Percentiles rank a stretch among this genome's conserved stretches.
Conservation (phyloP, 345 rosid species). For the Bruguiera gymnorhiza region DNA sequence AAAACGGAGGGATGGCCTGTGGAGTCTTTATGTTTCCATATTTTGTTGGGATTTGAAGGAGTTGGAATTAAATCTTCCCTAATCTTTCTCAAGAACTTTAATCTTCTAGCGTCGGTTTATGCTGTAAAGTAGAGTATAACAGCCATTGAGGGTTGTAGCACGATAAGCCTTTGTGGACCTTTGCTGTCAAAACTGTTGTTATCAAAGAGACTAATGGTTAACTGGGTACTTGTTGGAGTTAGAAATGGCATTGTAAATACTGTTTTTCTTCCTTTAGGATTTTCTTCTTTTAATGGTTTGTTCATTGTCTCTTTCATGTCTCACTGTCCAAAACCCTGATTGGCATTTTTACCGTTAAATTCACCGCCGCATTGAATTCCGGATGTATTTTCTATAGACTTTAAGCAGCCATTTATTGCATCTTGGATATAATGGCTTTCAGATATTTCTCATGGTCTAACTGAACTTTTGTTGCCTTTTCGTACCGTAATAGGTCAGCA, state of each 20-base stretch:
- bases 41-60: no score
- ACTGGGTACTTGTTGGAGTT: slow-evolving; percentile 38
- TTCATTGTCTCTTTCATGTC: slow-evolving; percentile 41
- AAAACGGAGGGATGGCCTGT: no score
- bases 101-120: no score
- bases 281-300: slow-evolving; percentile 37
- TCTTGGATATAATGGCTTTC: slow-evolving; percentile 37
- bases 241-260: slow-evolving; percentile 36
- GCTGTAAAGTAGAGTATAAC: slow-evolving; percentile 29
- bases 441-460: slow-evolving; percentile 55
- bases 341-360: slow-evolving; percentile 25
- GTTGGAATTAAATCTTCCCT: no score
- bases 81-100: no score
- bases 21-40: no score
- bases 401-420: slow-evolving; percentile 37
- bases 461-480: slow-evolving; percentile 38
- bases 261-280: slow-evolving; percentile 26
- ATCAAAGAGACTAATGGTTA: slow-evolving; percentile 36
- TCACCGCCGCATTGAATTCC: slow-evolving; percentile 29
- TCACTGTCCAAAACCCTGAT: slow-evolving; percentile 44
- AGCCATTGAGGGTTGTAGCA: slow-evolving; percentile 11
- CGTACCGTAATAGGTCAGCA: slow-evolving; percentile 39
- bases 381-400: slow-evolving; percentile 12
- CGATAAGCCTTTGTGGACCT: slow-evolving; percentile 43
- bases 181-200: slow-evolving; percentile 53